These are phyloP conservation scores for Pseudomonodictys pantanalensis DNA, from an alignment of 495 filamentous ascomycete genomes.

Conservation along the genomic window DNA sequence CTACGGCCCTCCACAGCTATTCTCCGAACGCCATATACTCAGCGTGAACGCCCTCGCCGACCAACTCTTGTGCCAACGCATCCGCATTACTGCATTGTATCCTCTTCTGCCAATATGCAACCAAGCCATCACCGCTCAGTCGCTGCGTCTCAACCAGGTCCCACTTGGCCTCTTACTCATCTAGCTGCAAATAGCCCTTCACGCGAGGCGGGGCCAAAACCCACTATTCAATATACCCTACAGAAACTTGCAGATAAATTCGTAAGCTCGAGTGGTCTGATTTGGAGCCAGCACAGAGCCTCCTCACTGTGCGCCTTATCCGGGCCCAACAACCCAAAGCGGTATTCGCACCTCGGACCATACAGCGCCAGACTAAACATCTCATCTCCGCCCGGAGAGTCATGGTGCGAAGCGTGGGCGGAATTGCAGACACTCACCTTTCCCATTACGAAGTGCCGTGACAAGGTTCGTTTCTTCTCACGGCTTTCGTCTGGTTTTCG, in stretches of 20 bases:
- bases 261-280: background rate
- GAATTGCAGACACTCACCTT: too few species aligned
- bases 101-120: background rate
- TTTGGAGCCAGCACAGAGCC: background rate
- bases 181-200: background rate
- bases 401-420: too few species aligned
- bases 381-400: too few species aligned
- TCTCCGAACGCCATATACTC: constrained; percentile 19
- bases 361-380: too few species aligned
- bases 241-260: background rate
- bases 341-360: too few species aligned
- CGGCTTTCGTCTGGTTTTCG: background rate
- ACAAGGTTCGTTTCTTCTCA: background rate
- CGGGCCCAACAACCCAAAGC: too few species aligned
- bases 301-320: background rate
- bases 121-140: background rate
- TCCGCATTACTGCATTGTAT: background rate
- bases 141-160: background rate
- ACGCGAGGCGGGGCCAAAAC: background rate
- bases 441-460: background rate
- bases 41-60: constrained; percentile 9
- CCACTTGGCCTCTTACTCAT: background rate
- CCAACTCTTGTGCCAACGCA: constrained; percentile 13
- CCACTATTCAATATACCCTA: background rate
- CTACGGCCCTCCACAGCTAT: constrained; percentile 21